Base-by-base conservation (phyloP, 208 protist genomes). In the Trypanosoma mega region DNA sequence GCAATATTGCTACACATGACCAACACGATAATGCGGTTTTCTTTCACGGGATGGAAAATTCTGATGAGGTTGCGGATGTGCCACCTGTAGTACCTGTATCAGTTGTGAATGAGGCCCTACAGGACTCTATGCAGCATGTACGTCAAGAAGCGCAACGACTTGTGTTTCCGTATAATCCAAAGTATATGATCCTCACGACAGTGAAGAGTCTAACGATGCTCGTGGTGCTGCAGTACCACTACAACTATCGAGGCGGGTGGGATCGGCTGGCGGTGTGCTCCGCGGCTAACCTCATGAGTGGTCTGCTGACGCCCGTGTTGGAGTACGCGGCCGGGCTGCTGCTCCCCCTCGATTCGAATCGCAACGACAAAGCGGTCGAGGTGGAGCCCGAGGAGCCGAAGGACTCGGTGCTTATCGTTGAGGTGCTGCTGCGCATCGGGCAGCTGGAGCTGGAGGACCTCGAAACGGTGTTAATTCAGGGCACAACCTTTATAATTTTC, bases 221-320 rank as follows among this genome's bases (percentile, higher is more conserved):
- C 26, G 39, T 89, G 29, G 72, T 78, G 41, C 46, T 89, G 31
- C 82, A 89, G 33, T 89, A 85, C 52, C 68, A 82, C 44, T 83
- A 79, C 57, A 33, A 59, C 14, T 76, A 75, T 21, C 33, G 56
- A 0, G 82, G 82, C 4, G 82, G 82, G 14, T 88, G 82, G 78
- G 51, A 71, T 7, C 70, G 82, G 16, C 62, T 88, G 4, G 80
- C 69, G 23, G 52, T 85, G n/a, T 84, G 78, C 27, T 74, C 65
- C 21, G 68, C 78, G 16, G 78, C 74, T 0, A 85, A 82, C 62
- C 49, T 88, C 27, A 80, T 88, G 55, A 72, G 63, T 18, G 78
- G 77, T 0, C 59, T 82, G 36, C 62, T 83, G 5, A 82, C 77
- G 14, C 72, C 82, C 0, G 67, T 88, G 1, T 57, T 83, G 64